Base-by-base conservation (phyloP, 2,329 filamentous ascomycete species). In the Atkinsonella texensis region DNA sequence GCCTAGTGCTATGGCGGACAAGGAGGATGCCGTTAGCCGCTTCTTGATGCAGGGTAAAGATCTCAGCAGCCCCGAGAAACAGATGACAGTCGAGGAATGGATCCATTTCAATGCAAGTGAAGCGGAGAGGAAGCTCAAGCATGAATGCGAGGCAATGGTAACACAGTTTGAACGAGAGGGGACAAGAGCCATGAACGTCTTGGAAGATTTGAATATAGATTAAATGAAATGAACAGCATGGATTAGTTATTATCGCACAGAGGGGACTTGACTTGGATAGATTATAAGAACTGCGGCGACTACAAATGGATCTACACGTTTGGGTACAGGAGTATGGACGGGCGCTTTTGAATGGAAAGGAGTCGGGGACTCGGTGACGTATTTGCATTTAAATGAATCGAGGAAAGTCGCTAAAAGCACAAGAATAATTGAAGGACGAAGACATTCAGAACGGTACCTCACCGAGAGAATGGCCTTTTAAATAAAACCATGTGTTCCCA, bases 31-130 rank as follows among this genome's bases (percentile, higher is more conserved):
- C 0, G 70, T 71, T 2, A 70, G 70, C 17, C 67, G 69, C 10
- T 69, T 80, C 28, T 64, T 84, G 15, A 73, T 71, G 52, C 72
- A 75, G 40, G 81, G 79, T 12, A 74, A 74, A 0, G 78, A 78
- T 13, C 69, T 98, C 50, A 84, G 79, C 2, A 85, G 77, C 50
- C 79, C 83, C 0, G 93, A 97, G 71, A 89, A 85, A 72, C 74
- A 77, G 39, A 95, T 98, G 90, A 91, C 83, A 5, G 88, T 97
- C 0, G 89, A 95, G 65, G 83, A 96, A 66, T 98, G 91, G 89
- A 85, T 98, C 40, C 74, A 83, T 53, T 79, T 84, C 68, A 90
- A 93, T 58, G 93, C 93, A 0, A 77, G 78, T 54, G 75, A 84
- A 63, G 89, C 87, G 0, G 90, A 97, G 71, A 80, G 83, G 67